Evolutionary conservation across 2,329 filamentous ascomycete species (phyloP).

Genomic region (Lachnellula arida): DNA sequence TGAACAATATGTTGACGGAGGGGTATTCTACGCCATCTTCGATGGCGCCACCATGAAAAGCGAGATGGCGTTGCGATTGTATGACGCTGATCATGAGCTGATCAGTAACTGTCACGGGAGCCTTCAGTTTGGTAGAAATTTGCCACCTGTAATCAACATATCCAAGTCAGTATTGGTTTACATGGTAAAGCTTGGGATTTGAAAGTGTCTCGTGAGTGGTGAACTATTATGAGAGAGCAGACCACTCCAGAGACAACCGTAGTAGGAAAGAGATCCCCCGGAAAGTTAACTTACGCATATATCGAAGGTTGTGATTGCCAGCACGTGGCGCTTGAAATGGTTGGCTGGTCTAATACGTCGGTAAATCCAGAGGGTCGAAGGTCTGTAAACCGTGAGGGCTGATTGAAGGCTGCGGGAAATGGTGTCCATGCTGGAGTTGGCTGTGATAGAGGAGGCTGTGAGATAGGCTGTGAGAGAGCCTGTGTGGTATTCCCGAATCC

Average conservation of each 20-base stretch:
- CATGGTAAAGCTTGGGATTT: too few species aligned
- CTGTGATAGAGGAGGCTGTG: conserved; percentile 16
- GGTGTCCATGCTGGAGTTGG: conserved; percentile 23
- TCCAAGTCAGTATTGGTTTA: too few species aligned
- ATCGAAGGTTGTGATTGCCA: conserved; percentile 30
- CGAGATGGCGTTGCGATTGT: conserved; percentile 25
- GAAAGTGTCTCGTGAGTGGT: too few species aligned
- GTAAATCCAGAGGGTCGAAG: conserved; percentile 22
- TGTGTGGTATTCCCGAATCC: conserved; percentile 18
- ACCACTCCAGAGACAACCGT: too few species aligned
- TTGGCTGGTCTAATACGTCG: conserved; percentile 19
- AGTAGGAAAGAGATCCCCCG: too few species aligned
- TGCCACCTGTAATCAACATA: conserved; percentile 18
- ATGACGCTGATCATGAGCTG: conserved; percentile 29
- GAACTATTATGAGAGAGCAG: too few species aligned
- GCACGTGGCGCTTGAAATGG: conserved; percentile 13
- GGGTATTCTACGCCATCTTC: conserved; percentile 24
- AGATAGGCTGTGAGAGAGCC: conserved; percentile 15
- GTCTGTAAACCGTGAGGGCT: conserved; percentile 25
- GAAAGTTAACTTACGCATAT: conserved; percentile 11
- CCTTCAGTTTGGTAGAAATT: conserved; percentile 29
- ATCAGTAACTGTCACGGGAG: conserved; percentile 26
- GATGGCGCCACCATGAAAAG: conserved; percentile 14
- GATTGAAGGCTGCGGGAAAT: conserved; percentile 25
- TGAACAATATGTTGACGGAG: conserved; percentile 28